Percentiles rank a stretch among this genome's conserved stretches.
These are phyloP conservation scores for Castanea crenata DNA, from an alignment of 306 rosid species.

Conservation along the genomic window DNA sequence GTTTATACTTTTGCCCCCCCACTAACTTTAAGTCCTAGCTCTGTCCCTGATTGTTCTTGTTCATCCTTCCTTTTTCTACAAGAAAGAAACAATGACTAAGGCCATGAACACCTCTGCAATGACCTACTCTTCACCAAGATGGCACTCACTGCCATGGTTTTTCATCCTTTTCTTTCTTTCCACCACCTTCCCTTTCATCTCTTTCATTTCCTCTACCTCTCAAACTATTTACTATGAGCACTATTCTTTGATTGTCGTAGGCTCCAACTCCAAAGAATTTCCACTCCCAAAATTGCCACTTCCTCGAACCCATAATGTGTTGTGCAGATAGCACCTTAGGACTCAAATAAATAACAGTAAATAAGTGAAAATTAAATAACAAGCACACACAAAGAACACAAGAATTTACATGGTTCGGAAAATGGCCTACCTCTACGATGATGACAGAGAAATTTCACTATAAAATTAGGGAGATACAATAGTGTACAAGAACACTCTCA, in stretches of 20 bases:
- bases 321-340: too few species aligned
- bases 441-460: too few species aligned
- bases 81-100: background rate
- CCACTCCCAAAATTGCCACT: background rate
- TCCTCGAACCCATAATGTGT: background rate
- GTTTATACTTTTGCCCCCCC: too few species aligned
- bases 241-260: constrained; percentile 38
- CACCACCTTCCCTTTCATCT: constrained; percentile 10
- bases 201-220: constrained; percentile 22
- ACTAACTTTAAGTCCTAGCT: too few species aligned
- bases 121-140: background rate
- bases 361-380: too few species aligned
- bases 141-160: constrained; percentile 26
- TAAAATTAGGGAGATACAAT: too few species aligned
- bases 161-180: constrained; percentile 17
- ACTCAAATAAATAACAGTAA: too few species aligned
- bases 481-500: too few species aligned
- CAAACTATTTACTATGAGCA: constrained; percentile 28
- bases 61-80: background rate
- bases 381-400: too few species aligned
- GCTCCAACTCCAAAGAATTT: background rate
- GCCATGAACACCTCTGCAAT: background rate
- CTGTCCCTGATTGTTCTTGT: too few species aligned
- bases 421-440: too few species aligned
- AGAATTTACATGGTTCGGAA: too few species aligned